Conservation (phyloP, 768 basidiomycete species). For the Sporobolomyces pararoseus region DNA sequence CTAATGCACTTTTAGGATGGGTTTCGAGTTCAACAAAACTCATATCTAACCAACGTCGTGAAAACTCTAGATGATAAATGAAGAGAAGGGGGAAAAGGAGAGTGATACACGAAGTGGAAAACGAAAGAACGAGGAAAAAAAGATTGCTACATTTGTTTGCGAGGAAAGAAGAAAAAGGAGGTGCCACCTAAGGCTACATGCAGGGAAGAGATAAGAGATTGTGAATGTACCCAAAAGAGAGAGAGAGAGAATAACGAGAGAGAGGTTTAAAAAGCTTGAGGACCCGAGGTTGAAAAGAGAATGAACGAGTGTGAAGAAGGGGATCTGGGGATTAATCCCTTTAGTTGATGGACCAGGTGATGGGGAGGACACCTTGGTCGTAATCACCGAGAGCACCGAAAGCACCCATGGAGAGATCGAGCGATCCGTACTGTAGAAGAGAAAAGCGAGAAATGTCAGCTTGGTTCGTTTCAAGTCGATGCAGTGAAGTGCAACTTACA, state of each 20-base stretch:
- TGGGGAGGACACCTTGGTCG: slow-evolving; percentile 26
- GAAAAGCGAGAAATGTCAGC: no score
- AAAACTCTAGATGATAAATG: no score
- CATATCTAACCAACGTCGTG: no score
- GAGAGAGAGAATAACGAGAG: not conserved
- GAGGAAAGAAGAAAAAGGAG: no score
- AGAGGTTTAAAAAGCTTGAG: not conserved
- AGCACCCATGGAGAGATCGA: slow-evolving; percentile 34
- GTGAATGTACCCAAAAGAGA: not conserved
- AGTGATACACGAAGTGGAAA: not conserved
- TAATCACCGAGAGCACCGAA: slow-evolving; percentile 27
- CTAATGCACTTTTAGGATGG: no score
- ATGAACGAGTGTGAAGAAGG: not conserved
- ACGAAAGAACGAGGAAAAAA: not conserved
- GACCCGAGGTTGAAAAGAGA: not conserved
- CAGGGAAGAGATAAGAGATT: not conserved
- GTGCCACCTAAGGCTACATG: not conserved
- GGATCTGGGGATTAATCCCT: not conserved
- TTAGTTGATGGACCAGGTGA: slow-evolving; percentile 17
- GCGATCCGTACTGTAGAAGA: slow-evolving; percentile 1
- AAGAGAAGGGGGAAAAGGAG: not conserved
- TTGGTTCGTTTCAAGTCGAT: no score
- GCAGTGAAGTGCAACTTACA: no score
- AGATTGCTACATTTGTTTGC: no score
- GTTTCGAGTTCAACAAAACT: no score